phyloP scores from a whole-genome alignment of 495 filamentous ascomycete species.

The Aspergillus incahuasiensis region DNA sequence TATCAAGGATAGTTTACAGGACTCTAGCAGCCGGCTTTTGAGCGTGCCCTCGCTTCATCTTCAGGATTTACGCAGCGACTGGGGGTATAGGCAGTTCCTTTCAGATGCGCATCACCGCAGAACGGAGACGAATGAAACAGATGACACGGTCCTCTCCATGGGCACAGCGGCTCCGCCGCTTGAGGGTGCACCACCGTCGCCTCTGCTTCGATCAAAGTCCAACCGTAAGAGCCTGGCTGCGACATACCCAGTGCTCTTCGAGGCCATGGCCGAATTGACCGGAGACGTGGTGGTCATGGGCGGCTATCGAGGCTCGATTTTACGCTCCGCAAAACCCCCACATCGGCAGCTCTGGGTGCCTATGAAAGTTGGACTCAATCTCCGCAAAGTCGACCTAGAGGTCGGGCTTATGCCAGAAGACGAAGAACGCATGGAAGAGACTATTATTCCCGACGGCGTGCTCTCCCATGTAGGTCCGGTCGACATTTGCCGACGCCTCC shows the following conservation, averaged over 20 bases:
- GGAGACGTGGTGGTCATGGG: constrained; percentile 89
- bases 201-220: constrained; percentile 17
- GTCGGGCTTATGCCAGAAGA: constrained; percentile 80
- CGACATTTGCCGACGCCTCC: constrained; percentile 76
- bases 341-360: constrained; percentile 88
- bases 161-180: not conserved
- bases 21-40: constrained; percentile 69
- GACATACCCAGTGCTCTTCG: constrained; percentile 51
- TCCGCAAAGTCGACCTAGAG: constrained; percentile 88
- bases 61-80: constrained; percentile 44
- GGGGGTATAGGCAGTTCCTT: constrained; percentile 30
- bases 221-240: constrained; percentile 28
- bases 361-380: constrained; percentile 87
- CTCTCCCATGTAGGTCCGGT: constrained; percentile 87
- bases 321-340: constrained; percentile 79
- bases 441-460: constrained; percentile 78
- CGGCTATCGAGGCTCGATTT: constrained; percentile 82
- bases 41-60: constrained; percentile 54
- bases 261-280: constrained; percentile 63
- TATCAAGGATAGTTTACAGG: constrained; percentile 80
- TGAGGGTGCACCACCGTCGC: not conserved
- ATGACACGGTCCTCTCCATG: not conserved
- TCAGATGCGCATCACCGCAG: constrained; percentile 20
- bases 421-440: constrained; percentile 78
- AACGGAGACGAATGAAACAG: constrained; percentile 10